These are phyloP conservation scores for Phaseolus lunatus DNA, from an alignment of 306 rosid genomes.

Conservation along the genomic window DNA sequence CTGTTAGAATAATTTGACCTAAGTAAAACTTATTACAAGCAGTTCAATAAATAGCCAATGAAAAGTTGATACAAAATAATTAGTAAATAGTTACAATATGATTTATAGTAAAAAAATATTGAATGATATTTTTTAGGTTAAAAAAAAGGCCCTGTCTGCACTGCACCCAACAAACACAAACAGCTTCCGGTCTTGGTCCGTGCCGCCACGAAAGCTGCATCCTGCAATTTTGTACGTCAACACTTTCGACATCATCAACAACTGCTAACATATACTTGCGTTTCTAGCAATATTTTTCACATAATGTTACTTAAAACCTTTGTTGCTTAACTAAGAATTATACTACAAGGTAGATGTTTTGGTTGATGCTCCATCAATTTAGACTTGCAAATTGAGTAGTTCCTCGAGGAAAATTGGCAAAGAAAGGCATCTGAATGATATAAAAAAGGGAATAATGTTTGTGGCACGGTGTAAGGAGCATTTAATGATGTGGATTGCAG, in stretches of 20 bases:
- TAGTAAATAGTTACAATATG: no score
- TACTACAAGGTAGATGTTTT: background rate
- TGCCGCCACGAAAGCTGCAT: conserved; percentile 26
- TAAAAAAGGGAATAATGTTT: background rate
- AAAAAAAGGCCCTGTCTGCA: background rate
- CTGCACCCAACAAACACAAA: conserved; percentile 15
- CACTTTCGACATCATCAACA: conserved; percentile 22
- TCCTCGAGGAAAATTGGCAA: background rate
- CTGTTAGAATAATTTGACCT: no score
- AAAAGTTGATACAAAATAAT: no score
- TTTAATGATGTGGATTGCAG: background rate
- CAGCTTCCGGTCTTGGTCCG: conserved; percentile 15
- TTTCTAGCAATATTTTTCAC: background rate
- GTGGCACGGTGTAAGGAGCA: background rate
- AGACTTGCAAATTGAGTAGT: background rate
- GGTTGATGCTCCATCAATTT: background rate
- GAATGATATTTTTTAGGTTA: background rate
- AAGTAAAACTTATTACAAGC: no score
- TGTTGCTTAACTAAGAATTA: background rate
- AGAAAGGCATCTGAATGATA: background rate
- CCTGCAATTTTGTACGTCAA: conserved; percentile 29
- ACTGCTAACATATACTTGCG: background rate
- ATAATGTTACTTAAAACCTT: background rate
- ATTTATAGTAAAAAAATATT: no score
- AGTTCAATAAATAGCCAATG: no score